These are phyloP conservation scores for Aspergillus sp. DNA, from an alignment of 2,329 filamentous ascomycete genomes.

Conservation along the genomic window DNA sequence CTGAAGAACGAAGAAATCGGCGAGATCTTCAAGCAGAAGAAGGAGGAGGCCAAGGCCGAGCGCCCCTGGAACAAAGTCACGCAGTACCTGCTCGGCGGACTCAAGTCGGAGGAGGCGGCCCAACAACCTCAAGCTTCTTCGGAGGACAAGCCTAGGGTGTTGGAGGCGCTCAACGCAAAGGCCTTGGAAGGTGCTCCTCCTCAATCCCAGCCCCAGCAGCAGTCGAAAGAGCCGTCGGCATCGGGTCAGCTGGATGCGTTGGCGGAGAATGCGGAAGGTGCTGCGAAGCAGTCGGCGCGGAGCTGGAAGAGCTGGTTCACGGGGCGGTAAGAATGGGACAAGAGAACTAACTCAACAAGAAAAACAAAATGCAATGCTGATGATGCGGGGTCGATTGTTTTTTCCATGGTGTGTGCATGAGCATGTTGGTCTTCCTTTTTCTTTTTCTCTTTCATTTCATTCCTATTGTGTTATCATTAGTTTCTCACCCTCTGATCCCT, in stretches of 20 bases:
- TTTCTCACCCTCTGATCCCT: constrained; percentile 11
- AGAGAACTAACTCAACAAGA: not conserved
- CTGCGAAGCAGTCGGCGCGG: constrained; percentile 35
- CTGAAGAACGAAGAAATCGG: constrained; percentile 46
- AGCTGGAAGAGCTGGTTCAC: constrained; percentile 43
- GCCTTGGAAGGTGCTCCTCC: constrained; percentile 21
- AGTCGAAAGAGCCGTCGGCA: constrained; percentile 14
- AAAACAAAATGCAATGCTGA: constrained; percentile 1
- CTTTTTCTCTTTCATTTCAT: not conserved
- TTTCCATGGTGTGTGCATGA: not conserved
- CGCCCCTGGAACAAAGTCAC: constrained; percentile 39
- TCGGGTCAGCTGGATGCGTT: constrained; percentile 35
- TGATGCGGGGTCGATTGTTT: not conserved
- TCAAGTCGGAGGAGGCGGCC: constrained; percentile 35
- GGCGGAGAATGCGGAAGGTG: constrained; percentile 35
- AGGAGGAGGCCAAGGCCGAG: constrained; percentile 40
- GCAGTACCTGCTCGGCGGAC: constrained; percentile 38
- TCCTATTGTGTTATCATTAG: not conserved
- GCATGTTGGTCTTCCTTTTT: not conserved
- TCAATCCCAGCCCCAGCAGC: constrained; percentile 9
- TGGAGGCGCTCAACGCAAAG: constrained; percentile 39
- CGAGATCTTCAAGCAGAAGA: constrained; percentile 41
- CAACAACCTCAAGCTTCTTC: constrained; percentile 6
- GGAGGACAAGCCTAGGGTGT: constrained; percentile 26
- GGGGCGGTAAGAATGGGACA: constrained; percentile 27